Percentiles rank a stretch among this genome's conserved stretches.
Conservation (phyloP, 2,329 filamentous ascomycete species). For the Aspergillus brasiliensis region DNA sequence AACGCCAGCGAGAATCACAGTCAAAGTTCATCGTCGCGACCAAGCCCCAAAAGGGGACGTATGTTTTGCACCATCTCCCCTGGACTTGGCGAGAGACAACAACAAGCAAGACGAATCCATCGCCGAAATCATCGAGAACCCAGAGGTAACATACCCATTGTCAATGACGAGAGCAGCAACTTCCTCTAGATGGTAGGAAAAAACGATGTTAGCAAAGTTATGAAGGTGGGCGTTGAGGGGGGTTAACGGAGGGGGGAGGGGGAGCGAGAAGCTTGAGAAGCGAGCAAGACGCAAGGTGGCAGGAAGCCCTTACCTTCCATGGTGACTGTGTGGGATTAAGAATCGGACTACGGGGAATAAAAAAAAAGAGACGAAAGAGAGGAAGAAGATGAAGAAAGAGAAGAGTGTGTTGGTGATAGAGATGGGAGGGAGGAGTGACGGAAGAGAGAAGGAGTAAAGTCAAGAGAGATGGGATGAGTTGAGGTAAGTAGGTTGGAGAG, state of each 20-base stretch:
- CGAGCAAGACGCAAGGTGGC: constrained; percentile 30
- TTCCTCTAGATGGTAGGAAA: constrained; percentile 75
- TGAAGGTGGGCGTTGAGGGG: constrained; percentile 12
- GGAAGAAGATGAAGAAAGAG: constrained; percentile 30
- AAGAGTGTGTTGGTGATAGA: constrained; percentile 35
- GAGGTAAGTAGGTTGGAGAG: constrained; percentile 23
- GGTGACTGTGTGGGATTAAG: constrained; percentile 45
- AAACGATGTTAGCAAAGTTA: constrained; percentile 38
- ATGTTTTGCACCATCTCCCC: constrained; percentile 11
- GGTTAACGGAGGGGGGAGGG: constrained; percentile 1
- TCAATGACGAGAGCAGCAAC: constrained; percentile 99
- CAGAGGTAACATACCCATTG: constrained; percentile 88
- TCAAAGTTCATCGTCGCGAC: constrained; percentile 11
- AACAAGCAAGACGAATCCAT: constrained; percentile 13
- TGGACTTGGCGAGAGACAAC: constrained; percentile 8
- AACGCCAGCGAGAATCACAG: neutral
- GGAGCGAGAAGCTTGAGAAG: constrained; percentile 12
- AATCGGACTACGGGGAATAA: constrained; percentile 36
- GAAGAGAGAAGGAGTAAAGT: constrained; percentile 22
- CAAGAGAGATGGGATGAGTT: constrained; percentile 23
- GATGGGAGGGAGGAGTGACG: constrained; percentile 35
- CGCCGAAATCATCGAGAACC: constrained; percentile 15
- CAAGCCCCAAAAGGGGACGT: constrained; percentile 9
- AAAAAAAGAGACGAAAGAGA: constrained; percentile 24
- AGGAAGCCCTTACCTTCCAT: constrained; percentile 65